A percentile compares a stretch with the other conserved stretches of the same genome.
These are phyloP conservation scores for Wickerhamiella brachini DNA, from an alignment of 805 yeast genomes.

Conservation along the genomic window DNA sequence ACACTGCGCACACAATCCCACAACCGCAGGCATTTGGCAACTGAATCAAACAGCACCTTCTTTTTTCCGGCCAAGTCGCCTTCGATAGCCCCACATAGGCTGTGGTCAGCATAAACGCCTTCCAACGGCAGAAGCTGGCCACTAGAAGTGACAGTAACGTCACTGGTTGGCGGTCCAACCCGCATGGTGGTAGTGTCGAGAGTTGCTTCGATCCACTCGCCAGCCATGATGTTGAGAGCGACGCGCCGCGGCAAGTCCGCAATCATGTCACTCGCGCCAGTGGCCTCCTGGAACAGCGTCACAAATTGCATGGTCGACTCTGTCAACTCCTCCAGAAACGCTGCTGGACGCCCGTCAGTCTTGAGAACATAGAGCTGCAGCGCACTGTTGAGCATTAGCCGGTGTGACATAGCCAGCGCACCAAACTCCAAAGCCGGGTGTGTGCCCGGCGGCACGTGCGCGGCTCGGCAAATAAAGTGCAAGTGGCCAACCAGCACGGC, in stretches of 20 bases:
- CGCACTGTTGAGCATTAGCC: not conserved
- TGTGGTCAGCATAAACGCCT: not conserved
- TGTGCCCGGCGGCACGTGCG: slow-evolving; percentile 1
- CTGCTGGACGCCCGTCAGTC: not conserved
- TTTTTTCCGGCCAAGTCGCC: not conserved
- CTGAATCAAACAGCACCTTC: not conserved
- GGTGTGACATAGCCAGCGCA: not conserved
- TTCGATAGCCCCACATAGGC: not conserved
- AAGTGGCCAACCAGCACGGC: not conserved
- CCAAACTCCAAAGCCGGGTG: not conserved
- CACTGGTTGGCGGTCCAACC: not conserved
- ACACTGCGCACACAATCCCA: not conserved
- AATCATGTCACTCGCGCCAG: not conserved
- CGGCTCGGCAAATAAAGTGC: not conserved
- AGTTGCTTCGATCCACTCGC: not conserved
- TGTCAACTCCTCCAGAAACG: not conserved
- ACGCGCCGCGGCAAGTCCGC: not conserved
- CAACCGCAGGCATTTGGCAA: not conserved
- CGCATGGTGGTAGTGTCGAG: not conserved
- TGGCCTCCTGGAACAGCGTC: not conserved
- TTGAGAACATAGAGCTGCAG: not conserved
- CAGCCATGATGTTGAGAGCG: not conserved
- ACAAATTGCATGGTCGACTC: not conserved
- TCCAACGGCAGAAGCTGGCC: not conserved
- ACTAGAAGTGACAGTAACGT: not conserved